Conservation (phyloP, 1,139 yeast species). For the Suhomyces kunorum region DNA sequence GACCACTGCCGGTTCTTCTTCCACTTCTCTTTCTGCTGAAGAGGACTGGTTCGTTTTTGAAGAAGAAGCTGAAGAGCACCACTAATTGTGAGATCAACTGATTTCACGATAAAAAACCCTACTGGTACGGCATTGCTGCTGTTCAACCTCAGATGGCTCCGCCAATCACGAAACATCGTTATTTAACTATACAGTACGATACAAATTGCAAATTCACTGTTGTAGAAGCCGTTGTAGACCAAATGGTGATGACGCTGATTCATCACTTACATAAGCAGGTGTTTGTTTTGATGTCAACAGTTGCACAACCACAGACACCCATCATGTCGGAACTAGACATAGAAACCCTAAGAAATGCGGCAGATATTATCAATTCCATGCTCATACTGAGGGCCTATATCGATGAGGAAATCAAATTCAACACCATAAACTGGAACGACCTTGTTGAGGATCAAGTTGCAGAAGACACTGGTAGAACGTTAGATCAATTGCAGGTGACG, state of each 20-base stretch:
- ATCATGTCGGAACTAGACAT: slow-evolving; percentile 23
- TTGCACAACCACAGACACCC: not conserved
- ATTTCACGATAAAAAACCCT: slow-evolving; percentile 1
- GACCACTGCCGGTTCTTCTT: slow-evolving; percentile 40
- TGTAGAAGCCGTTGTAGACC: not conserved
- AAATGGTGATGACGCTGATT: too few relatives aligned
- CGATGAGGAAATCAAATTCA: slow-evolving; percentile 34
- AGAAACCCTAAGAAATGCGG: slow-evolving; percentile 39
- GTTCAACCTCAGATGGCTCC: not conserved
- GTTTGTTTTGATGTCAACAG: slow-evolving; percentile 8
- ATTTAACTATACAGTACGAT: slow-evolving; percentile 12
- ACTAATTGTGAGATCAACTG: slow-evolving; percentile 24
- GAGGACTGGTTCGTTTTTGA: slow-evolving; percentile 87
- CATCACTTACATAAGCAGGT: slow-evolving; percentile 6
- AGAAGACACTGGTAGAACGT: slow-evolving; percentile 2
- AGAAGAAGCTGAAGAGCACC: slow-evolving; percentile 78
- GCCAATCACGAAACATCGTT: slow-evolving; percentile 6
- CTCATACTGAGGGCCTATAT: slow-evolving; percentile 42
- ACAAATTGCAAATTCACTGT: slow-evolving; percentile 8
- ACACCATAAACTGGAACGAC: slow-evolving; percentile 38
- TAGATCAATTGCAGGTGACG: slow-evolving; percentile 22
- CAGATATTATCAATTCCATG: slow-evolving; percentile 41
- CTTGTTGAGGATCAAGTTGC: slow-evolving; percentile 19
- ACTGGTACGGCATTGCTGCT: slow-evolving; percentile 2
- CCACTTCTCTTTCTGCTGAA: slow-evolving; percentile 40